Evolutionary conservation across 495 filamentous ascomycete species (phyloP).

Genomic region (Hypomontagnella submonticulosa): DNA sequence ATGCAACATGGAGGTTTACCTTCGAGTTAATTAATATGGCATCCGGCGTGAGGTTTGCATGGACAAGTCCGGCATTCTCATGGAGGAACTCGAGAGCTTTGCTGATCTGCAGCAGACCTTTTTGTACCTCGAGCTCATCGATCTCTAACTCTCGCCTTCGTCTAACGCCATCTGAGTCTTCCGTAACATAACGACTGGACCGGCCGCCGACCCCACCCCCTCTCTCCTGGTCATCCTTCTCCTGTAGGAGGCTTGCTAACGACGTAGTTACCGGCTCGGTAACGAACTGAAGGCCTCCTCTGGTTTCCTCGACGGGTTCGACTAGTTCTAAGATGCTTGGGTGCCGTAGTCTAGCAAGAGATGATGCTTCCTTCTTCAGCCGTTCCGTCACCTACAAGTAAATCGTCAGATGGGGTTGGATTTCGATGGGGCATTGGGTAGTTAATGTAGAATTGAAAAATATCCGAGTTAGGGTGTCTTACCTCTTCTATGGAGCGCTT

Average conservation of each 20-base stretch:
- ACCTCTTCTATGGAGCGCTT: slow-evolving; percentile 86
- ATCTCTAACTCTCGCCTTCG: slow-evolving; percentile 88
- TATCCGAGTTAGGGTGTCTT: no score
- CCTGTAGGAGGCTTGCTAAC: slow-evolving; percentile 80
- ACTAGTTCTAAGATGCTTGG: slow-evolving; percentile 91
- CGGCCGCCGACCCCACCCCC: slow-evolving; percentile 72
- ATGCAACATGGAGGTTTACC: slow-evolving; percentile 56
- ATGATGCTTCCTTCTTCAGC: slow-evolving; percentile 88
- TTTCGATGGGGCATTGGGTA: no score
- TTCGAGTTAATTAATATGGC: slow-evolving; percentile 96
- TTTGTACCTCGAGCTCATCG: slow-evolving; percentile 97
- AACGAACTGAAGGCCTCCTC: slow-evolving; percentile 94
- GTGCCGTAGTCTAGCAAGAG: slow-evolving; percentile 86
- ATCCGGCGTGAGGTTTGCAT: slow-evolving; percentile 94
- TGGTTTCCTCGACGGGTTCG: slow-evolving; percentile 94
- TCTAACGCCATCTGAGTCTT: slow-evolving; percentile 78
- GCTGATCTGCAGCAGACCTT: slow-evolving; percentile 89
- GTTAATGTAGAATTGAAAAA: no score
- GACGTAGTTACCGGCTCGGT: slow-evolving; percentile 91
- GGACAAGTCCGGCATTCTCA: slow-evolving; percentile 92
- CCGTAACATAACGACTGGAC: slow-evolving; percentile 81
- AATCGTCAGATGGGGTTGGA: background rate
- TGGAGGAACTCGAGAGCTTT: slow-evolving; percentile 97
- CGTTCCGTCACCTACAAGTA: slow-evolving; percentile 71
- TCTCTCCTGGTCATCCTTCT: slow-evolving; percentile 91